Evolutionary conservation across 2,329 filamentous ascomycete genomes (phyloP), one percentile per base, ranked within the genome.

Genomic region (Cercospora nicotianae): DNA sequence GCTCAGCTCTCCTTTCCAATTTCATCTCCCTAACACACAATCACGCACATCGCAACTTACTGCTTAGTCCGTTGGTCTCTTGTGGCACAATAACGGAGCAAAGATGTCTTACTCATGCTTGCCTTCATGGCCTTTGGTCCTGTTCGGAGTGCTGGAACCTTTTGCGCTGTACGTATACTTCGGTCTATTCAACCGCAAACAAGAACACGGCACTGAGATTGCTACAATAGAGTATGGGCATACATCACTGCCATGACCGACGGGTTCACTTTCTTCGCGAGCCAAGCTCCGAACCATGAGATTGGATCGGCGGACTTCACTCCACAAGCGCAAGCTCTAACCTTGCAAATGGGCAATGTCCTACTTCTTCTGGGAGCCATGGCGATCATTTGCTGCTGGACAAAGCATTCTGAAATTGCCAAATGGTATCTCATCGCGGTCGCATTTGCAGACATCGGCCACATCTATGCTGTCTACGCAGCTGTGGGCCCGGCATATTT

Each of bases 321-420:
- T 8, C 67, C 69, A 13, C 70, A 72, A 67, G 70, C 66, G 18
- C 60, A 68, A 36, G 63, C 61, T 28, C 62, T 70, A 8, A 68
- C 68, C 16, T 51, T 65, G 16, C 68, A 67, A 23, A 48, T 72
- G 23, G 67, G 65, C 53, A 70, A 72, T 28, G 51, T 70, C 6
- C 62, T 65, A 10, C 67, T 72, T 28, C 63, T 72, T n/a, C 63
- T 71, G 5, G 71, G 64, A 9, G 55, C 66, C 5, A 63, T 72
- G 39, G 69, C 65, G 3, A 26, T 72, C n/a, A 69, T 72, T 39
- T 71, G 69, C 66, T 70, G 65, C 68, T 71, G 67, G 69, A 72
- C 69, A 8, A 67, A 31, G 3, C 63, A 71, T 36, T 4, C 63
- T 5, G 36, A 30, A 3, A 68, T 66, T 13, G 60, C 28, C 45